These are phyloP conservation scores for Debaryomyces fabryi DNA, from an alignment of 1,139 yeast species.

Conservation along the genomic window DNA sequence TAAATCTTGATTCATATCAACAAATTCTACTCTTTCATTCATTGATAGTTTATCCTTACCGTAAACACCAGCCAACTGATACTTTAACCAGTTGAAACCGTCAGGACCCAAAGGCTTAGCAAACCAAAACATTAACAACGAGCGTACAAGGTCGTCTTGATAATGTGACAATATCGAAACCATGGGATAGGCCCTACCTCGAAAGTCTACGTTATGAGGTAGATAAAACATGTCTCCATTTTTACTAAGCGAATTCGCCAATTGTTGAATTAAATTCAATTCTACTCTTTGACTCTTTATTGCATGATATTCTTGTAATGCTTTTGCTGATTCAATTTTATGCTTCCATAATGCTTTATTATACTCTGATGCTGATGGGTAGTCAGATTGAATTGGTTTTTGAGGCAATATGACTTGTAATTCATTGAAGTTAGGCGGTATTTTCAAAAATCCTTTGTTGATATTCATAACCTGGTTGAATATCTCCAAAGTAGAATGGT, in stretches of 20 bases:
- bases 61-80: slow-evolving; percentile 42
- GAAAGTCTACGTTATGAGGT: slow-evolving; percentile 44
- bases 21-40: slow-evolving; percentile 30
- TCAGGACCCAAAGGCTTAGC: slow-evolving; percentile 35
- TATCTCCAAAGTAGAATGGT: slow-evolving; percentile 26
- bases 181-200: slow-evolving; percentile 48
- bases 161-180: slow-evolving; percentile 41
- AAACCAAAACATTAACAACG: slow-evolving; percentile 43
- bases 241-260: slow-evolving; percentile 30
- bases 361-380: slow-evolving; percentile 7
- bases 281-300: slow-evolving; percentile 24
- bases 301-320: slow-evolving; percentile 18
- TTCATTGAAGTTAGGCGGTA: slow-evolving; percentile 26
- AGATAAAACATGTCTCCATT: slow-evolving; percentile 44
- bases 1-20: slow-evolving; percentile 23
- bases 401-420: slow-evolving; percentile 3
- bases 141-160: slow-evolving; percentile 39
- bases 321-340: slow-evolving; percentile 8
- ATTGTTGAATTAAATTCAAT: slow-evolving; percentile 22
- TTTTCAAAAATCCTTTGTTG: slow-evolving; percentile 30
- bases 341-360: slow-evolving; percentile 7
- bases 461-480: slow-evolving; percentile 26
- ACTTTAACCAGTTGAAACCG: slow-evolving; percentile 45
- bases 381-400: slow-evolving; percentile 13
- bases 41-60: slow-evolving; percentile 33